Conservation (phyloP, 352 stramenopile species). For the Peronospora farinosa region DNA sequence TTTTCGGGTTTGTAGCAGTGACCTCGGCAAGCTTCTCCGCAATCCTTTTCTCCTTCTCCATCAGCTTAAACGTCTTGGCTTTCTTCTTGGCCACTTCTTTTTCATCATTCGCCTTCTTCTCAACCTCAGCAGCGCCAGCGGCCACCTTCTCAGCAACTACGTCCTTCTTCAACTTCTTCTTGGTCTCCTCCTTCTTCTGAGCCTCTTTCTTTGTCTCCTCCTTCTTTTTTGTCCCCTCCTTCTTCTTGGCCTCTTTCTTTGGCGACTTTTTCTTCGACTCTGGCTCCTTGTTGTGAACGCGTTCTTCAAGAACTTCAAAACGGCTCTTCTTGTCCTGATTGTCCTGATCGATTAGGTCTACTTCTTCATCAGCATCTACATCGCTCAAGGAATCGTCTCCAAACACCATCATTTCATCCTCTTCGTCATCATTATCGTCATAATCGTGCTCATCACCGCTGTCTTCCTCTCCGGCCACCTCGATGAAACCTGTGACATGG, state of each 20-base stretch:
- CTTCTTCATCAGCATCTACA: slow-evolving; percentile 24
- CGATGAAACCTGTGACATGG: slow-evolving; percentile 76
- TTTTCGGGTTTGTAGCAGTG: slow-evolving; percentile 29
- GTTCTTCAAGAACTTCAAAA: slow-evolving; percentile 78
- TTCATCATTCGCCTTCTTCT: slow-evolving; percentile 26
- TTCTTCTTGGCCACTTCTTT: slow-evolving; percentile 34
- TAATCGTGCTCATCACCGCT: slow-evolving; percentile 53
- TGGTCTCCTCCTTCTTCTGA: slow-evolving; percentile 26
- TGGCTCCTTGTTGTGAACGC: slow-evolving; percentile 40
- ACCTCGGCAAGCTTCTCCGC: slow-evolving; percentile 49
- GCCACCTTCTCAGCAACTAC: slow-evolving; percentile 22
- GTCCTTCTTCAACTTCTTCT: slow-evolving; percentile 26
- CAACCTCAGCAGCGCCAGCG: slow-evolving; percentile 25
- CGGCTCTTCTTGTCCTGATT: slow-evolving; percentile 39
- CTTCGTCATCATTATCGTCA: slow-evolving; percentile 36
- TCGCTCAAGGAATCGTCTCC: slow-evolving; percentile 31
- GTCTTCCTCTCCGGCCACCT: slow-evolving; percentile 69
- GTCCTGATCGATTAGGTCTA: slow-evolving; percentile 39
- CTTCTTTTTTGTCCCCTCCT: slow-evolving; percentile 31
- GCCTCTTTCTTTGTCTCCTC: slow-evolving; percentile 21
- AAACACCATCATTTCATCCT: slow-evolving; percentile 69
- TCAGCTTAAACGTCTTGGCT: slow-evolving; percentile 19
- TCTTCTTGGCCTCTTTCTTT: slow-evolving; percentile 38
- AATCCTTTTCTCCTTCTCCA: slow-evolving; percentile 45
- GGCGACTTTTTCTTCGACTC: slow-evolving; percentile 30